These are phyloP conservation scores for Penicillium pancosmium DNA, from an alignment of 495 filamentous ascomycete genomes.

Conservation along the genomic window DNA sequence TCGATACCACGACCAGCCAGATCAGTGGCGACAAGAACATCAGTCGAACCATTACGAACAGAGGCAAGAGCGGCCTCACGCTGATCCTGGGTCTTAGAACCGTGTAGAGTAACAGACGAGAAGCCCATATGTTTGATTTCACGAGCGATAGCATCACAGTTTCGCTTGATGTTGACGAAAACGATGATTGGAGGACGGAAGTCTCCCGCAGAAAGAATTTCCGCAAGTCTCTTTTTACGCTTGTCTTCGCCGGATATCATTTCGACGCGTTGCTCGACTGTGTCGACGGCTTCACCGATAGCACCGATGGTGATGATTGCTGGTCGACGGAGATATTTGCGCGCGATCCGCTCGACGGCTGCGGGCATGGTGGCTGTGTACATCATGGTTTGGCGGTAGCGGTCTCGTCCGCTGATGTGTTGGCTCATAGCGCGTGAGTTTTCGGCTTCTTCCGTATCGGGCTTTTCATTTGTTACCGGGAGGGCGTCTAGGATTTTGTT, in stretches of 20 bases:
- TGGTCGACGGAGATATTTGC: constrained; percentile 91
- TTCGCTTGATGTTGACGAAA: constrained; percentile 99
- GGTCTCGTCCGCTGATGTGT: constrained; percentile 78
- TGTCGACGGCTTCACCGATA: constrained; percentile 96
- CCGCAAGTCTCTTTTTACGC: constrained; percentile 91
- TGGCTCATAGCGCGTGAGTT: constrained; percentile 81
- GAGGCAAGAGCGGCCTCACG: constrained; percentile 92
- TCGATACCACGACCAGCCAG: constrained; percentile 98
- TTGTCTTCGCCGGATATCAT: constrained; percentile 92
- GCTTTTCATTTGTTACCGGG: constrained; percentile 93
- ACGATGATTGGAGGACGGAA: constrained; percentile 95
- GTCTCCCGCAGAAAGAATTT: constrained; percentile 84
- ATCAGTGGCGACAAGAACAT: constrained; percentile 97
- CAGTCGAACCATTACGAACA: constrained; percentile 73
- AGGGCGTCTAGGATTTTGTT: constrained; percentile 99
- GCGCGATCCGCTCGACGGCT: constrained; percentile 91
- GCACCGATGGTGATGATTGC: constrained; percentile 96
- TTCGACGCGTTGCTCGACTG: constrained; percentile 96
- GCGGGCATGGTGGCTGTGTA: constrained; percentile 98
- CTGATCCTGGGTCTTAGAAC: constrained; percentile 96
- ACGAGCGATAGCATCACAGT: constrained; percentile 92
- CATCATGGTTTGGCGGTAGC: constrained; percentile 99
- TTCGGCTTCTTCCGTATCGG: constrained; percentile 92
- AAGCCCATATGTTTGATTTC: constrained; percentile 97
- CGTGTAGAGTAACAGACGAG: constrained; percentile 88